These are phyloP conservation scores for Exobasidium rhododendri DNA, from an alignment of 1,284 basidiomycete genomes.

Conservation along the genomic window DNA sequence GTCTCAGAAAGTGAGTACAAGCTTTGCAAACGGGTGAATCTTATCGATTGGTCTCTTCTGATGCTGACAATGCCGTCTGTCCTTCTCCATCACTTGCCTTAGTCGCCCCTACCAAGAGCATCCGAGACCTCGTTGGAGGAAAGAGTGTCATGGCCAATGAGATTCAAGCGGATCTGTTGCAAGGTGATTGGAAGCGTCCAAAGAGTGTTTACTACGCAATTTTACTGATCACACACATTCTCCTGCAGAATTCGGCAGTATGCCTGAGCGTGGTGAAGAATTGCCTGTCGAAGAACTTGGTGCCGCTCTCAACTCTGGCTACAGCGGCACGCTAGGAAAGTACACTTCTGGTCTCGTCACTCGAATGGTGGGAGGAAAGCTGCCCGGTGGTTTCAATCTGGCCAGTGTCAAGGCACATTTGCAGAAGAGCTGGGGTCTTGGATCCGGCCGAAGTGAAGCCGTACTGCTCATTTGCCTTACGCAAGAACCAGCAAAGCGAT, in stretches of 20 bases:
- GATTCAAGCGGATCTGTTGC: slow-evolving; percentile 82
- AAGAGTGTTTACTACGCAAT: too few species aligned
- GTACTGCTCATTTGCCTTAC: slow-evolving; percentile 88
- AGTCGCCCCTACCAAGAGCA: slow-evolving; percentile 83
- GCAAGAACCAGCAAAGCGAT: slow-evolving; percentile 88
- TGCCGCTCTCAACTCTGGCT: slow-evolving; percentile 74
- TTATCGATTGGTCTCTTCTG: too few species aligned
- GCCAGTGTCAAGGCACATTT: slow-evolving; percentile 75
- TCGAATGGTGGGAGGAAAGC: slow-evolving; percentile 87
- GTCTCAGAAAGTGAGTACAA: slow-evolving; percentile 64
- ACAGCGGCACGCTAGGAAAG: slow-evolving; percentile 84
- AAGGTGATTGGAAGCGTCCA: too few species aligned
- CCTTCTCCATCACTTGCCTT: background rate
- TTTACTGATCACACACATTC: too few species aligned
- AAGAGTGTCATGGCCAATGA: slow-evolving; percentile 98
- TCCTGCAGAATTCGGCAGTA: slow-evolving; percentile 51
- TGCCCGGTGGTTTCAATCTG: slow-evolving; percentile 97
- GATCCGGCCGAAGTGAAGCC: slow-evolving; percentile 78
- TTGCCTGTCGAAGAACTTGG: slow-evolving; percentile 85
- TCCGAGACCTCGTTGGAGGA: slow-evolving; percentile 96
- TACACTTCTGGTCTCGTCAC: slow-evolving; percentile 89
- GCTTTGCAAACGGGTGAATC: too few species aligned
- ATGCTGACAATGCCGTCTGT: too few species aligned
- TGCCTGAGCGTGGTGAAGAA: slow-evolving; percentile 95
- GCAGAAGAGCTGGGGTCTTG: slow-evolving; percentile 69